These are phyloP conservation scores for Hericium coralloides DNA, from an alignment of 768 basidiomycete genomes.

Conservation along the genomic window DNA sequence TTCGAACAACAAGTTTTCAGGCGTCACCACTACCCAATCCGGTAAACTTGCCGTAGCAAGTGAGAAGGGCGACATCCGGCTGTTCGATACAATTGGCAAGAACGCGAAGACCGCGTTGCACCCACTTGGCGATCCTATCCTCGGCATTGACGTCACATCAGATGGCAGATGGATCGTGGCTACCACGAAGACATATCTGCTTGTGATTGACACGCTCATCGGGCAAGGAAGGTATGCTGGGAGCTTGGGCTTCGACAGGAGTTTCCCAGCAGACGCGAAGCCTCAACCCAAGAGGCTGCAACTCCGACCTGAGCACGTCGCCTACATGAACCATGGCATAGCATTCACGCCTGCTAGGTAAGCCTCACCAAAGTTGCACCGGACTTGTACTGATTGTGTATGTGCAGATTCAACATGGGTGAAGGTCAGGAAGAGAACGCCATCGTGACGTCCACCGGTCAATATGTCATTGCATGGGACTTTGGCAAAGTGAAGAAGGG, in stretches of 20 bases:
- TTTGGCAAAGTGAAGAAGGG: constrained; percentile 94
- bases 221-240: constrained; percentile 83
- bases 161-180: constrained; percentile 93
- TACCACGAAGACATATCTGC: constrained; percentile 87
- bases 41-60: constrained; percentile 91
- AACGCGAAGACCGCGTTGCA: constrained; percentile 98
- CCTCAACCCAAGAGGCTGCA: constrained; percentile 85
- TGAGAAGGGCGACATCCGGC: constrained; percentile 91
- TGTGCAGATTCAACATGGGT: constrained; percentile 81
- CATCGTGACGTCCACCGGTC: constrained; percentile 90
- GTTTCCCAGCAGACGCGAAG: constrained; percentile 92
- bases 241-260: constrained; percentile 82
- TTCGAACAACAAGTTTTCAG: constrained; percentile 92
- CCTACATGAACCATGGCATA: constrained; percentile 85
- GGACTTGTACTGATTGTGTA: background rate
- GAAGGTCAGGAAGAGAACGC: constrained; percentile 86
- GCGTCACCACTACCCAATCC: constrained; percentile 76
- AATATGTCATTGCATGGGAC: constrained; percentile 95
- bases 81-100: constrained; percentile 96
- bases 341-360: constrained; percentile 92
- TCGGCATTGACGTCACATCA: constrained; percentile 90
- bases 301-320: constrained; percentile 84
- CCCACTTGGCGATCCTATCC: constrained; percentile 89
- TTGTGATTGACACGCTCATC: constrained; percentile 92
- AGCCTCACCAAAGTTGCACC: constrained; percentile 8